Base-by-base conservation (phyloP, 1,284 basidiomycete species). In the Cerrena zonata region DNA sequence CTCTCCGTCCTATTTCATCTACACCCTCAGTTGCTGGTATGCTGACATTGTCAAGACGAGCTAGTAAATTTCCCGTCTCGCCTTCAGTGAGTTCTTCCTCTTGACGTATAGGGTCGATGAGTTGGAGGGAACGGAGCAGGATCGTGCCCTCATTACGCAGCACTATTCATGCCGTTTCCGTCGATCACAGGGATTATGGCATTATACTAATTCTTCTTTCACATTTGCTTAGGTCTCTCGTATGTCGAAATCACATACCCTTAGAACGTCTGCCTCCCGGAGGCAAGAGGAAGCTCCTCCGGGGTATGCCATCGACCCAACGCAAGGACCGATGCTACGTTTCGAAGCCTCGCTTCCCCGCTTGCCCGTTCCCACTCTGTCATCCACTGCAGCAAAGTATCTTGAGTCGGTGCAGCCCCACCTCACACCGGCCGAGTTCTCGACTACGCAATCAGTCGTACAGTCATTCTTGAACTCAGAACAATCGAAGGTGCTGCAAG, bases 321-420 rank as follows among this genome's bases (percentile, higher is more conserved):
- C 69, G n/a, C 75, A 76, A 24, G 75, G 78, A 2, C 81, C 85
- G 0, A 90, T 93, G 80, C 79, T 93, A 50, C 81, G 86, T 19
- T 90, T 80, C 67, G 87, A 96, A 61, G 75, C 80, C 4, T 85
- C 84, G 2, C 73, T 97, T 1, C 94, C 94, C 1, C 75, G 72
- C 45, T 78, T 97, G 2, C 94, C 94, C 27, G 86, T 96, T 0
- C 94, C 94, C 0, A 70, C 86, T 1, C 77, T 97, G 41, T 71
- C 81, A 5, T 88, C 89, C 1, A 96, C 94, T 0, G 75, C 89
- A 22, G 65, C 78, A 47, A 94, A 94, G 65, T 97, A 95, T 72
- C 81, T 94, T 58, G 88, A 92, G 58, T 80, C 85, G 1, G 81
- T 94, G 36, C 71, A 79, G 46, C 92, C 93, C 0, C 84, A 89